Evolutionary conservation across 208 protist species (phyloP), one percentile per base, ranked within the genome.

Genomic region (Herpetomonas muscarum): DNA sequence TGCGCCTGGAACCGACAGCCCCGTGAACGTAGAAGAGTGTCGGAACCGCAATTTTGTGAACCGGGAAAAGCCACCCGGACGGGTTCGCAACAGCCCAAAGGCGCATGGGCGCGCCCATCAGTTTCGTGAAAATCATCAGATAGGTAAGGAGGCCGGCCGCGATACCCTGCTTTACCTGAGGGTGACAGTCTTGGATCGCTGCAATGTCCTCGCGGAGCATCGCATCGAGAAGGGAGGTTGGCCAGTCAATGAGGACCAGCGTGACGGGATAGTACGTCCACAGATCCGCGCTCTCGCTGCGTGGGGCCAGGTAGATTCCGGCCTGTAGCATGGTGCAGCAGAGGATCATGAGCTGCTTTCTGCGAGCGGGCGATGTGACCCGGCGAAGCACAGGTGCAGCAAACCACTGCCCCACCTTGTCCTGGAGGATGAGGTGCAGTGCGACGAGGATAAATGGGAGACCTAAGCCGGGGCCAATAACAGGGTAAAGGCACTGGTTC

Each of bases 401-500:
- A 6, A 46, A 7, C 15, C 19, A 46, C 41, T n/a, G 21, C 19
- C 19, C n/a, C 2, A 51, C 15, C 13, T 41, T 17, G 19, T 37
- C 36, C 47, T 37, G 24, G 22, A 46, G 15, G 31, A 47, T 37
- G 15, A 55, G 13, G 24, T 64, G 45, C n/a, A 25, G 29, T 1
- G 25, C 58, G 48, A 32, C 55, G 41, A 52, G n/a, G 6, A 45
- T 32, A 22, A 34, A 55, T 12, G 31, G n/a, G 9, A 53, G 5
- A 1, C 48, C 58, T 39, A 47, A 64, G n/a, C n/a, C 15, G 6
- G 31, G 17, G n/a, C 25, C n/a, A n/a, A 53, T 7, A 3, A 64
- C n/a, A 1, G 58, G 29, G 48, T 64, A 64, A 28, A 34, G 25
- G 48, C 58, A 64, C 37, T 64, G 58, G 30, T 54, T 31, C 34